Conservation (phyloP, 1,284 basidiomycete species). For the Trichosporon sp. region DNA sequence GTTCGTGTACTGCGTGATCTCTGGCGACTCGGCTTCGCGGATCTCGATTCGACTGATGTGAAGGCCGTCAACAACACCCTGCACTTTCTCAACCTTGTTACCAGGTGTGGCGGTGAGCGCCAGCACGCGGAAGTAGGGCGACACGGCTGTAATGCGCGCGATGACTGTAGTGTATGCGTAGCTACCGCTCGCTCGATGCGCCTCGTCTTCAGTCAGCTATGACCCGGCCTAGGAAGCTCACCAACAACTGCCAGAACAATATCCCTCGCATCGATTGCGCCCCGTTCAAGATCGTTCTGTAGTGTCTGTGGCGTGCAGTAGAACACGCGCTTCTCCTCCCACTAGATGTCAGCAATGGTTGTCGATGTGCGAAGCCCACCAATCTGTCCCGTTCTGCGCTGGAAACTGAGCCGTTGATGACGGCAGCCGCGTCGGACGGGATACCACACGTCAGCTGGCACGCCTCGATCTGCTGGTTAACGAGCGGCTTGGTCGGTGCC, state of each 20-base stretch:
- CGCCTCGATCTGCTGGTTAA: slow-evolving; percentile 90
- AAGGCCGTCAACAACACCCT: slow-evolving; percentile 88
- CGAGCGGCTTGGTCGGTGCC: slow-evolving; percentile 93
- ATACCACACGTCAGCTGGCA: slow-evolving; percentile 94
- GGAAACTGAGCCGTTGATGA: slow-evolving; percentile 74
- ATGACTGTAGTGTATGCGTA: slow-evolving; percentile 92
- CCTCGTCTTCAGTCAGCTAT: slow-evolving; percentile 71
- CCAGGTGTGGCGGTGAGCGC: slow-evolving; percentile 97
- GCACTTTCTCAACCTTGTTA: slow-evolving; percentile 79
- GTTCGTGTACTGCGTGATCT: slow-evolving; percentile 83
- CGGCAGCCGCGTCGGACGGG: slow-evolving; percentile 79
- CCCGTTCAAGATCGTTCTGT: slow-evolving; percentile 77
- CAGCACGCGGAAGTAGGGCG: slow-evolving; percentile 88
- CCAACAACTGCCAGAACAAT: slow-evolving; percentile 70
- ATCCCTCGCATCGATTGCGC: slow-evolving; percentile 73
- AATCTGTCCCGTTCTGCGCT: slow-evolving; percentile 61
- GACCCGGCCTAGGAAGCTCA: slow-evolving; percentile 45
- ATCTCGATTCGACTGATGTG: slow-evolving; percentile 97
- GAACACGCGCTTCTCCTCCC: slow-evolving; percentile 77
- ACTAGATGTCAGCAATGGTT: slow-evolving; percentile 39
- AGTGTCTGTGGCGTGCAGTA: slow-evolving; percentile 99
- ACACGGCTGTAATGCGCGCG: slow-evolving; percentile 86
- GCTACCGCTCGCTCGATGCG: slow-evolving; percentile 89
- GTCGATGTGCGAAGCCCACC: slow-evolving; percentile 59
- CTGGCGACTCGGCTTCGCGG: slow-evolving; percentile 85